Conservation (phyloP, 371 early-diverging fungal species). For the Lichtheimia corymbifera region DNA sequence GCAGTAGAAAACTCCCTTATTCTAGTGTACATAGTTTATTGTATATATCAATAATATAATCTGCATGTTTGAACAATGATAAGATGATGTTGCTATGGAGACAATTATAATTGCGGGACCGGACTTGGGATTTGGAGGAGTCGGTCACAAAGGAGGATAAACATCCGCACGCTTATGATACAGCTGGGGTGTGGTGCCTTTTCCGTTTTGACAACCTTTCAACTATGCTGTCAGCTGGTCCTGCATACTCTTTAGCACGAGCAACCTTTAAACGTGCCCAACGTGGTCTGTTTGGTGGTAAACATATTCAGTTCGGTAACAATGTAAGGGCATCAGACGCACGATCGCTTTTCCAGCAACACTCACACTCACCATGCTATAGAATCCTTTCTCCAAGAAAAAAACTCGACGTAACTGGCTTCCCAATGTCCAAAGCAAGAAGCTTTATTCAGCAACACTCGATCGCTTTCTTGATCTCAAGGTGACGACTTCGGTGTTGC, state of each 20-base stretch:
- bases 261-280: constrained; percentile 64
- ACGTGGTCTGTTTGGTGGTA: constrained; percentile 70
- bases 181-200: no score
- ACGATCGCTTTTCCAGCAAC: background rate
- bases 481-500: constrained; percentile 71
- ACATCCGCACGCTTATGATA: no score
- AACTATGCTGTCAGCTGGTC: constrained; percentile 45
- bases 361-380: background rate
- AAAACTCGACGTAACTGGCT: constrained; percentile 83
- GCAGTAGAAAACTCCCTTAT: no score
- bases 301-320: constrained; percentile 78
- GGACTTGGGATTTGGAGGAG: no score
- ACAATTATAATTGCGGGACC: no score
- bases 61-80: no score
- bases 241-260: constrained; percentile 53
- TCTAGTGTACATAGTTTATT: no score
- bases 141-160: no score
- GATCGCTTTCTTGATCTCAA: constrained; percentile 60
- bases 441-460: constrained; percentile 70
- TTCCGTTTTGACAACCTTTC: background rate
- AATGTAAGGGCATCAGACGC: constrained; percentile 45
- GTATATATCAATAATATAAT: no score
- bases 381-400: constrained; percentile 71
- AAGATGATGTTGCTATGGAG: no score
- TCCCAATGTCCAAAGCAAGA: constrained; percentile 77